A percentile compares a stretch with the other conserved stretches of the same genome.
These are phyloP conservation scores for Ichthyophthirius multifiliis DNA, from an alignment of 169 alveolate genomes.

Conservation along the genomic window DNA sequence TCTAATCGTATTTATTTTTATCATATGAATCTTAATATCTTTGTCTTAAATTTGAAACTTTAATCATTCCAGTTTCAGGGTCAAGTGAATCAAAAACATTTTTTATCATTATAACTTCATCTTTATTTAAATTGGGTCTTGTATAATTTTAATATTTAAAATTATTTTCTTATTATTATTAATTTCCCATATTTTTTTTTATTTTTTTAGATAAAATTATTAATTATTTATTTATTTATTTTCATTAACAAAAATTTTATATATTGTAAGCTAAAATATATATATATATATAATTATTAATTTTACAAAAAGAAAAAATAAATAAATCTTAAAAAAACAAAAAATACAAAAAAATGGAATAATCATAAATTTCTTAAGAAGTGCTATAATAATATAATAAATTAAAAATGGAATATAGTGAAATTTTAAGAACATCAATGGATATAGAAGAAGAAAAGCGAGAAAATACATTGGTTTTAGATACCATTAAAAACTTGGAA, in stretches of 20 bases:
- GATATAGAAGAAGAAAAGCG: conserved; percentile 42
- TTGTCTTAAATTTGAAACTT: not conserved
- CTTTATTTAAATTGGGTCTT: not conserved
- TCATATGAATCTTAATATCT: not conserved
- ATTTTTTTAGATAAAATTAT: too few species aligned
- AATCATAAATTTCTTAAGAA: conserved; percentile 3
- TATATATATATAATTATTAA: too few species aligned
- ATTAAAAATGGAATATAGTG: conserved; percentile 31
- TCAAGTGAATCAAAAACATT: not conserved
- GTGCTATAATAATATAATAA: conserved; percentile 28
- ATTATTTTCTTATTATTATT: not conserved
- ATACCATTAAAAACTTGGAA: conserved; percentile 36
- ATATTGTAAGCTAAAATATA: too few species aligned
- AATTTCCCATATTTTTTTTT: not conserved
- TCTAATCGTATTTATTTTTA: not conserved
- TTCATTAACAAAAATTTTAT: too few species aligned
- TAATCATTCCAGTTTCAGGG: not conserved
- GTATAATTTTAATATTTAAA: not conserved
- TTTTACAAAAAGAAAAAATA: too few species aligned
- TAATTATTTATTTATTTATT: too few species aligned
- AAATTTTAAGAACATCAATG: conserved; percentile 24
- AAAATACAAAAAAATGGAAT: not conserved
- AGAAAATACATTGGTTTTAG: conserved; percentile 37
- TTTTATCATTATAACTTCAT: not conserved
- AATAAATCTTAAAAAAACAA: too few species aligned